phyloP scores from a whole-genome alignment of 352 stramenopile genomes.

The Phytophthora gonapodyides region DNA sequence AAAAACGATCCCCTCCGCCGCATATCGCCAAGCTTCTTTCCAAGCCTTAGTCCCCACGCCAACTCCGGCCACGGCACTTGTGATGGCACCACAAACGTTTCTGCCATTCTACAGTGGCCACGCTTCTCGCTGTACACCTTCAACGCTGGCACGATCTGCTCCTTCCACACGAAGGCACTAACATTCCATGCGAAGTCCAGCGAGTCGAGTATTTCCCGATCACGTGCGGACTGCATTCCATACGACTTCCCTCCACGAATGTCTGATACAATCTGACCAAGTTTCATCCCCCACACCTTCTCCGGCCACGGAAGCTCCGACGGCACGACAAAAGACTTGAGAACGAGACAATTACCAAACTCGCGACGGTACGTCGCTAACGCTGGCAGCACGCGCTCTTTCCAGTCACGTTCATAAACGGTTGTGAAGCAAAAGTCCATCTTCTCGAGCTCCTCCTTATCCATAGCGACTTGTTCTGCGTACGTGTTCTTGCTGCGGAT shows the following conservation, averaged over 20 bases:
- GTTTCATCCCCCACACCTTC: conserved; percentile 29
- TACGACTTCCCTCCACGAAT: conserved; percentile 31
- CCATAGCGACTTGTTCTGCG: too few species aligned
- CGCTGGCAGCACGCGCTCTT: conserved; percentile 38
- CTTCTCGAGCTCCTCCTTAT: conserved; percentile 21
- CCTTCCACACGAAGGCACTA: neutral
- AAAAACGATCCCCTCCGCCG: too few species aligned
- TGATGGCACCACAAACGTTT: neutral
- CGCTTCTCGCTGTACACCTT: neutral
- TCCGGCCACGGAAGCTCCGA: conserved; percentile 32
- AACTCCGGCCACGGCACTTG: neutral
- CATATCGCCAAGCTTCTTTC: neutral
- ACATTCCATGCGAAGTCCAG: conserved; percentile 8
- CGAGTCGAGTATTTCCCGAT: conserved; percentile 37
- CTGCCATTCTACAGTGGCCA: neutral
- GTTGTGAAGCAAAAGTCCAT: conserved; percentile 49
- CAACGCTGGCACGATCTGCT: neutral
- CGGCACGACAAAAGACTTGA: conserved; percentile 33
- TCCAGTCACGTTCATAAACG: conserved; percentile 47
- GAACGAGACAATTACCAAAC: conserved; percentile 37
- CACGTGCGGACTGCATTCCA: conserved; percentile 37
- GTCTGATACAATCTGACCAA: conserved; percentile 41
- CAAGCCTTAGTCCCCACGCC: neutral
- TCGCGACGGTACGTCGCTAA: conserved; percentile 32
- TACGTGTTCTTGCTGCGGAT: too few species aligned